Evolutionary conservation across 345 rosid species (phyloP), one percentile per base, ranked within the genome.

Genomic region (Citrus hindsii): DNA sequence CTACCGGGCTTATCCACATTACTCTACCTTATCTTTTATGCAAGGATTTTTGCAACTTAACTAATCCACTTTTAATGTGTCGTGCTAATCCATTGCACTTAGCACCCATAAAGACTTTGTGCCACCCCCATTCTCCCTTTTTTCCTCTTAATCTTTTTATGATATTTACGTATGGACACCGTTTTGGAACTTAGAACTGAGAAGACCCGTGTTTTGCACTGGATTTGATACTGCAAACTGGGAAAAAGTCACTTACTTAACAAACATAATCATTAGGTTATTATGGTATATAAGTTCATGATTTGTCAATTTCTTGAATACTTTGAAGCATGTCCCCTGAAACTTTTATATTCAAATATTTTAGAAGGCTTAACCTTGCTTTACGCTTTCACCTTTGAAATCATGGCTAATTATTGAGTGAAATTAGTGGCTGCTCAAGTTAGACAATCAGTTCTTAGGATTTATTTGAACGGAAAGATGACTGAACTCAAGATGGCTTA

Each of bases 401-500:
- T 53, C 58, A 53, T 53, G 7, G 58, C 58, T 19, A 53, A 18
- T 53, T 53, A 53, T 53, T 53, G 58, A 53, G 58, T 53, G 58
- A 53, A 16, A 53, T 53, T 18, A 0, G 58, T 53, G 58, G 32
- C 22, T 58, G 35, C 32, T 51, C 38, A 33, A 18, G 16, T 55
- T 67, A 78, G 40, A 38, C 25, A 35, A 40, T 73, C 21, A 35
- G 71, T 76, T 69, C 22, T 30, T 25, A n/a, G 30, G 51, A 12
- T 40, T 66, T 74, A 21, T 58, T 25, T 68, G 37, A 32, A n/a
- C 30, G 10, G 5, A 59, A 25, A 37, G 7, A 25, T 68, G 28
- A 69, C 25, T 76, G 55, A 46, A 79, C 33, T 21, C 69, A 51
- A 69, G 63, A 55, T 69, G 72, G 10, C 38, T 77, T 33, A 68